Percentiles rank a stretch among this genome's conserved stretches.
phyloP scores from a whole-genome alignment of 495 filamentous ascomycete species.

The Massariosphaeria phaeospora region DNA sequence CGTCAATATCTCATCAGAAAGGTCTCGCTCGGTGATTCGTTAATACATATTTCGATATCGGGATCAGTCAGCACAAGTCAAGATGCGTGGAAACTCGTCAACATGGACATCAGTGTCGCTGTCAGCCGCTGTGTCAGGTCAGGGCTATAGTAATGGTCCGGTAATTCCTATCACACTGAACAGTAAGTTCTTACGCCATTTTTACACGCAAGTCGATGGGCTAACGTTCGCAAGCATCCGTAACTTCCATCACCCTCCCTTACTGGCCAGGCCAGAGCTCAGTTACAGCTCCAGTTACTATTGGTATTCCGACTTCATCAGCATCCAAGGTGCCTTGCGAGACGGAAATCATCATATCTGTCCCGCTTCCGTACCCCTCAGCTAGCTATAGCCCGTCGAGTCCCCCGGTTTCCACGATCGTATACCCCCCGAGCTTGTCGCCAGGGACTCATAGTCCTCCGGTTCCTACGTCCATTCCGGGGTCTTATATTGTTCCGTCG shows the following conservation, averaged over 20 bases:
- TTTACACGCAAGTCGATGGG: neutral
- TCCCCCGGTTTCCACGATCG: neutral
- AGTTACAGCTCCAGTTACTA: neutral
- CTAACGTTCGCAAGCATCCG: conserved; percentile 10
- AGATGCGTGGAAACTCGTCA: conserved; percentile 3
- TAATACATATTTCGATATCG: no score
- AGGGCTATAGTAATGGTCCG: conserved; percentile 6
- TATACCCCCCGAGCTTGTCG: neutral
- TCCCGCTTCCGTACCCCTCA: neutral
- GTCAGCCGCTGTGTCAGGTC: conserved; percentile 1
- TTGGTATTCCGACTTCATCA: neutral
- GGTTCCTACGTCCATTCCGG: neutral
- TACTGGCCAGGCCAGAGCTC: conserved; percentile 1
- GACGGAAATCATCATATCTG: neutral
- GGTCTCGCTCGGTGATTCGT: no score
- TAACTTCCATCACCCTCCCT: conserved; percentile 2
- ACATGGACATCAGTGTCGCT: conserved; percentile 1
- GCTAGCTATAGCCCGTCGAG: neutral
- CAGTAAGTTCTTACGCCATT: conserved; percentile 5
- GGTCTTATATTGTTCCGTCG: neutral
- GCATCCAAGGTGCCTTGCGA: neutral
- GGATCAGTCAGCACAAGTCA: no score
- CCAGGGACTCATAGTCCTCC: neutral
- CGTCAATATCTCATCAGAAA: no score
- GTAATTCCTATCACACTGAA: conserved; percentile 8